Evolutionary conservation across 2,329 filamentous ascomycete genomes (phyloP), one percentile per base, ranked within the genome.

Genomic region (Penicillium sp.): DNA sequence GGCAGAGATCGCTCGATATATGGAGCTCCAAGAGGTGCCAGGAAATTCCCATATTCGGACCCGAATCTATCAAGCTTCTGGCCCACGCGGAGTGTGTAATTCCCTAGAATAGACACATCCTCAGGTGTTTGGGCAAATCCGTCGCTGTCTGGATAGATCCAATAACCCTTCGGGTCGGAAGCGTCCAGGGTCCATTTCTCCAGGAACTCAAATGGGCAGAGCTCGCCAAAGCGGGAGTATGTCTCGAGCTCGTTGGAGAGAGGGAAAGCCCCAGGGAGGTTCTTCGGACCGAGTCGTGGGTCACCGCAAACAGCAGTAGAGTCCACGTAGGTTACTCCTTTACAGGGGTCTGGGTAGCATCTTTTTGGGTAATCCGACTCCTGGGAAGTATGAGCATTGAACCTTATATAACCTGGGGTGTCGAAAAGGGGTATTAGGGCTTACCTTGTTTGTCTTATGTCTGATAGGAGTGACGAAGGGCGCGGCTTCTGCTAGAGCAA

Each of bases 61-160:
- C 75, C 75, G 43, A 78, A 78, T 1, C 75, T 66, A 57, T 78
- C 75, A 2, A 78, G 53, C 22, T 74, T 62, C n/a, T 68, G 65
- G 12, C 73, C 75, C 0, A 60, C 61, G 2, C 54, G 52, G 0
- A 78, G 59, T 0, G 69, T 69, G 52, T 72, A 63, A 21, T 67
- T 72, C 4, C 70, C 72, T 19, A 67, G 60, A 35, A 77, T 75
- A 3, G 70, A 63, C 0, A 61, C 53, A 0, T 65, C 64, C 0
- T 58, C 43, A 4, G 60, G 62, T 52, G 70, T 64, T 3, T 72
- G 49, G 19, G 68, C 58, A 48, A 75, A 78, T 4, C 76, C 75
- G 37, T 71, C 62, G 4, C 65, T 51, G 0, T 64, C 61, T 0
- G 75, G 76, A 51, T 75, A 77, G 24, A 46, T 17, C 48, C 43